These are phyloP conservation scores for Calamus simplicifolius DNA, from an alignment of 176 grass and related monocot species.

Conservation along the genomic window DNA sequence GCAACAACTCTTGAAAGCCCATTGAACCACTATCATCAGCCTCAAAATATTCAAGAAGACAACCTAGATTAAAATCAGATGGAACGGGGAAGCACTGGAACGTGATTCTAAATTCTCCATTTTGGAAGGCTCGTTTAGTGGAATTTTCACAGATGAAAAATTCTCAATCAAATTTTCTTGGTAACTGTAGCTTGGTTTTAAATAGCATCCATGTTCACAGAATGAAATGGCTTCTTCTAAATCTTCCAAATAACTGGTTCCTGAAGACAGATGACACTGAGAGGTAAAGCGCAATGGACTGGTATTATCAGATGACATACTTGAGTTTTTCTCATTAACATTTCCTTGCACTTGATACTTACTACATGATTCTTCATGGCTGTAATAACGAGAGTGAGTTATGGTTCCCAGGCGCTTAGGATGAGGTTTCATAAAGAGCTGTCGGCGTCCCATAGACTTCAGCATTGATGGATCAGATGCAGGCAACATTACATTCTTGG, in stretches of 20 bases:
- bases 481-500: slow-evolving; percentile 95
- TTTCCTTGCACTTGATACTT: slow-evolving; percentile 35
- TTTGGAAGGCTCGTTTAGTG: slow-evolving; percentile 12
- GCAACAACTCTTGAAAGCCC: slow-evolving; percentile 70
- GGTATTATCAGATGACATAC: slow-evolving; percentile 12
- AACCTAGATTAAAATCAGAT: slow-evolving; percentile 54
- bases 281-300: not conserved
- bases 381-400: slow-evolving; percentile 37
- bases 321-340: slow-evolving; percentile 4
- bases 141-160: slow-evolving; percentile 26
- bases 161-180: slow-evolving; percentile 20
- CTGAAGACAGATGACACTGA: slow-evolving; percentile 21
- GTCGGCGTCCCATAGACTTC: slow-evolving; percentile 65
- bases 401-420: slow-evolving; percentile 47
- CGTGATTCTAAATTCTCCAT: slow-evolving; percentile 22
- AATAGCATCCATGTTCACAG: slow-evolving; percentile 48
- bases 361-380: slow-evolving; percentile 38
- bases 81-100: slow-evolving; percentile 10
- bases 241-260: slow-evolving; percentile 44
- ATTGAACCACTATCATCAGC: slow-evolving; percentile 39
- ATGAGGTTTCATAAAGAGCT: slow-evolving; percentile 79
- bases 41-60: slow-evolving; percentile 77
- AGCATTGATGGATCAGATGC: slow-evolving; percentile 62
- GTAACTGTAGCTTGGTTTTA: slow-evolving; percentile 65
- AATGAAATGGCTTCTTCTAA: slow-evolving; percentile 70